A percentile compares a stretch with the other conserved stretches of the same genome.
Conservation (phyloP, 306 rosid species). For the Trichosanthes truncata region DNA sequence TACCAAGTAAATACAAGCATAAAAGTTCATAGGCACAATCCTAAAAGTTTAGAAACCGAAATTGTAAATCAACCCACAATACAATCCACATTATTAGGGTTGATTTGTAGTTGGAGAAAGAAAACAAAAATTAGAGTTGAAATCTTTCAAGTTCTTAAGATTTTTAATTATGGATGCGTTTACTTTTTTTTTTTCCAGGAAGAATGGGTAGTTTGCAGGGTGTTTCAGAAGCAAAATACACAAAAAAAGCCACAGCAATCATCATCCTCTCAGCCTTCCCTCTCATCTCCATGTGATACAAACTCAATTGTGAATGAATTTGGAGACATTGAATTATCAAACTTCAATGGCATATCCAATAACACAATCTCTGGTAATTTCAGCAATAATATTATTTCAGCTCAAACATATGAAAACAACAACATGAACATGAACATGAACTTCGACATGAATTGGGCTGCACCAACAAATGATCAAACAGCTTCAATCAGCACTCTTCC, state of each 20-base stretch:
- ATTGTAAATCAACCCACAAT: background rate
- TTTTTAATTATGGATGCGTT: background rate
- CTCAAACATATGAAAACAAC: slow-evolving; percentile 20
- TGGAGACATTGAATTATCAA: slow-evolving; percentile 58
- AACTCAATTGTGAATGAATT: slow-evolving; percentile 53
- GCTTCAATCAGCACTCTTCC: slow-evolving; percentile 20
- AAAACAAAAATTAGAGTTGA: background rate
- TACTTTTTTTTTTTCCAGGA: slow-evolving; percentile 29
- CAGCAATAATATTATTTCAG: slow-evolving; percentile 16
- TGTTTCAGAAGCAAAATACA: slow-evolving; percentile 59
- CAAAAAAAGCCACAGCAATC: slow-evolving; percentile 51
- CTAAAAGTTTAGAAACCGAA: background rate
- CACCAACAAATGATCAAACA: background rate
- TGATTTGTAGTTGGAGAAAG: background rate
- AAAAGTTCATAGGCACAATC: too few species aligned
- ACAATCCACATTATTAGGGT: background rate
- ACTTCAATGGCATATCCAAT: slow-evolving; percentile 28
- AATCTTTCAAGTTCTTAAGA: background rate
- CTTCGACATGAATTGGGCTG: slow-evolving; percentile 42
- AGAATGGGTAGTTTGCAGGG: slow-evolving; percentile 95
- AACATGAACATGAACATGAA: slow-evolving; percentile 41
- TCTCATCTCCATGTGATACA: slow-evolving; percentile 61
- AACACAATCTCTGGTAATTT: slow-evolving; percentile 30
- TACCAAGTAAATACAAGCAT: too few species aligned
- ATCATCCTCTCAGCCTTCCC: slow-evolving; percentile 40